phyloP scores from a whole-genome alignment of 345 rosid species.

The Syzygium aromaticum region DNA sequence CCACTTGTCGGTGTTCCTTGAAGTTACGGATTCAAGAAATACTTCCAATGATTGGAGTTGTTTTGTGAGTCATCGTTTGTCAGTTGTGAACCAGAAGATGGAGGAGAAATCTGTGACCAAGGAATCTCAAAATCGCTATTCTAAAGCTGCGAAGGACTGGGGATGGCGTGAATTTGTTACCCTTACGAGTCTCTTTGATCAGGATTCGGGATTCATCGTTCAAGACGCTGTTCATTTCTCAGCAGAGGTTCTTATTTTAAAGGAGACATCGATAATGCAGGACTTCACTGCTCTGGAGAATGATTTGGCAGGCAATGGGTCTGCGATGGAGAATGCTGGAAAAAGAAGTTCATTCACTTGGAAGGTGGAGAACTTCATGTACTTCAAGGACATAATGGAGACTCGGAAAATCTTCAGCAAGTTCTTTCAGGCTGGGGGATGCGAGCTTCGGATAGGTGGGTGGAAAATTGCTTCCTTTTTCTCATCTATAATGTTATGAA shows the following conservation, averaged over 20 bases:
- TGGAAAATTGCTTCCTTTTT: conserved; percentile 11
- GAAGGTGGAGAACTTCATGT: conserved; percentile 98
- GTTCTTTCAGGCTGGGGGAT: conserved; percentile 98
- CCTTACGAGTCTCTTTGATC: conserved; percentile 94
- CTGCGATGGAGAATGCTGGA: conserved; percentile 43
- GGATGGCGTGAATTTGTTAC: conserved; percentile 99
- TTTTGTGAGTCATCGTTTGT: conserved; percentile 96
- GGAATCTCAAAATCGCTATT: conserved; percentile 98
- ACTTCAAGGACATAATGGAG: conserved; percentile 99
- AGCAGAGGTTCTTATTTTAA: conserved; percentile 98
- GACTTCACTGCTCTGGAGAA: conserved; percentile 54
- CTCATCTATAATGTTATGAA: conserved; percentile 3
- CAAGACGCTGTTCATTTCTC: conserved; percentile 91
- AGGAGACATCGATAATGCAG: conserved; percentile 81
- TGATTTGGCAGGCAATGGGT: conserved; percentile 32
- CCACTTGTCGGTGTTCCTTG: conserved; percentile 99
- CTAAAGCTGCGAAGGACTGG: conserved; percentile 99
- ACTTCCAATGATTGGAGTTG: conserved; percentile 96
- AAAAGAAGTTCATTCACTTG: conserved; percentile 91
- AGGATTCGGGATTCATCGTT: conserved; percentile 96
- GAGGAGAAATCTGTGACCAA: conserved; percentile 97
- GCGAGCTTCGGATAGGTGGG: conserved; percentile 98
- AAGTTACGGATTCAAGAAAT: conserved; percentile 95
- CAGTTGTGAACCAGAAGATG: conserved; percentile 82
- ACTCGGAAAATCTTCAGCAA: conserved; percentile 97